Evolutionary conservation across 1,284 basidiomycete species (phyloP).

Genomic region (Tetrapyrgos nigripes): DNA sequence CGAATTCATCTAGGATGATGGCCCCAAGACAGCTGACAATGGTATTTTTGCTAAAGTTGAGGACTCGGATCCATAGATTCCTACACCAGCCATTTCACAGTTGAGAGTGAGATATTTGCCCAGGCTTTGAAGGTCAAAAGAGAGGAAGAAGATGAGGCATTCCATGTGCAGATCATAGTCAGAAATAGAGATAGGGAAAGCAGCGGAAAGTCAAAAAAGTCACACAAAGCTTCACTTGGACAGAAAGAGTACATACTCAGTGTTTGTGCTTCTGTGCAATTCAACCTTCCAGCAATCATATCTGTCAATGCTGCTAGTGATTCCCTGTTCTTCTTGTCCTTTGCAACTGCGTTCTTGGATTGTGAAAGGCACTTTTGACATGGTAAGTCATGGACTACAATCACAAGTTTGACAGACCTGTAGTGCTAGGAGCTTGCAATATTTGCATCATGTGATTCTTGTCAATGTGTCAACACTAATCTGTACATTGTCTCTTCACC

Average conservation of each 20-base stretch:
- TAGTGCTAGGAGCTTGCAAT: no score
- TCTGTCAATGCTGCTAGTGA: conserved; percentile 50
- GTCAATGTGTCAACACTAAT: no score
- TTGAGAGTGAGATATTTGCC: conserved; percentile 88
- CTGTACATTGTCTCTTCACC: no score
- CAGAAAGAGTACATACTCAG: conserved; percentile 32
- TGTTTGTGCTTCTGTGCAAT: conserved; percentile 47
- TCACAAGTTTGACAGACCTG: no score
- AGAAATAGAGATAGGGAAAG: no score
- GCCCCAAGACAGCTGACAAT: conserved; percentile 92
- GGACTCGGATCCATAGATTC: conserved; percentile 80
- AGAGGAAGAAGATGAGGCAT: background rate
- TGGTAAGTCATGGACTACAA: no score
- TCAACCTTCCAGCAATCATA: conserved; percentile 58
- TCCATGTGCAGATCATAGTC: no score
- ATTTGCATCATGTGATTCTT: no score
- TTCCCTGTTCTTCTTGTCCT: conserved; percentile 50
- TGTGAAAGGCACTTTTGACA: no score
- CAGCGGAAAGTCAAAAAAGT: no score
- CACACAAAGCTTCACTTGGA: conserved; percentile 7
- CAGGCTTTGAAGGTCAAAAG: conserved; percentile 48
- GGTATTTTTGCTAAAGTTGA: conserved; percentile 87
- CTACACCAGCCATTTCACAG: conserved; percentile 98
- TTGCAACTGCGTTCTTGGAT: background rate
- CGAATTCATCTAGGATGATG: conserved; percentile 86